Evolutionary conservation across 2,329 filamentous ascomycete species (phyloP), one percentile per base, ranked within the genome.

Genomic region (Trichoderma harzianum): DNA sequence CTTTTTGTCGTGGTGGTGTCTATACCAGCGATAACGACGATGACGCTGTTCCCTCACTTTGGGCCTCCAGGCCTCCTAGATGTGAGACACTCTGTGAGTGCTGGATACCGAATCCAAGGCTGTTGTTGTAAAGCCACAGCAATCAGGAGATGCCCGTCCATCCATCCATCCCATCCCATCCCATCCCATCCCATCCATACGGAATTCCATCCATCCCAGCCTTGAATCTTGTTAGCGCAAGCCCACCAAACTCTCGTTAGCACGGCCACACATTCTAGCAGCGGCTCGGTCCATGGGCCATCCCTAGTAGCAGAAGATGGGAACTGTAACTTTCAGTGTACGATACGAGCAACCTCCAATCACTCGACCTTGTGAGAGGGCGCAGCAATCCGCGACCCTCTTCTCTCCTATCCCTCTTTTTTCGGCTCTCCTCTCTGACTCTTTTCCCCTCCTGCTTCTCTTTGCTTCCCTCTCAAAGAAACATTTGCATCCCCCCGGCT

Each of bases 281-380:
- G 69, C 69, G 69, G 69, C 69, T 71, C 69, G 69, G 69, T 71
- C 69, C 69, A 71, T 60, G 51, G 60, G n/a, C 65, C 47, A 51
- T 51, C 32, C 65, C 39, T 69, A 66, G 43, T 8, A 55, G 24
- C 36, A 43, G 2, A 55, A 28, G 36, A 64, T 36, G n/a, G 21
- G 3, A 64, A 21, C 64, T 4, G 18, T 30, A 34, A 57, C 30
- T 21, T 16, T 16, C 30, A 32, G 10, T 10, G 14, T 65, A 43
- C 36, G 16, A 43, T 51, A 39, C 12, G 53, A 47, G 26, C 43
- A 43, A n/a, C 43, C 63, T 34, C 51, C 55, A 61, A 61, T 32
- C 65, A 58, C 36, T 47, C 32, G 55, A 26, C 63, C 63, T 24
- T 18, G 12, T 51, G 66, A 43, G 60, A 70, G 43, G 68, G 68